Percentiles rank a stretch among this genome's conserved stretches.
Evolutionary conservation across 2,329 filamentous ascomycete species (phyloP).

Genomic region (Sclerotiophoma versabilis): DNA sequence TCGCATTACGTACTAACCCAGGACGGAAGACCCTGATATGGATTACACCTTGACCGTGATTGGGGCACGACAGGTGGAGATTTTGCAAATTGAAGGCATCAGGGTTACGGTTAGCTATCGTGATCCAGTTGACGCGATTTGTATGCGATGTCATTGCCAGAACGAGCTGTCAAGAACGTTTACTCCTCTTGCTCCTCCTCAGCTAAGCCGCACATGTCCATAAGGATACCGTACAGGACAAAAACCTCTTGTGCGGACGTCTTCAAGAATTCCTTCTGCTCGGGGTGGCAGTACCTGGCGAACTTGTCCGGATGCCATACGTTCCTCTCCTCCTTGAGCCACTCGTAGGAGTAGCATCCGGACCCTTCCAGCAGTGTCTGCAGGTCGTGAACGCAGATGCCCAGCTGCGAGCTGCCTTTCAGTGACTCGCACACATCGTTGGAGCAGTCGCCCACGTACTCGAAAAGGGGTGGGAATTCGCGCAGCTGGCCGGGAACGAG

Average conservation of each 20-base stretch:
- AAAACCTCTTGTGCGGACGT: conserved; percentile 38
- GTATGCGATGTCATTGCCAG: background rate
- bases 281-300: conserved; percentile 32
- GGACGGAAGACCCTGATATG: conserved; percentile 13
- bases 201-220: conserved; percentile 24
- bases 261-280: conserved; percentile 31
- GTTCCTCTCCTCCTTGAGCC: conserved; percentile 38
- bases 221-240: conserved; percentile 37
- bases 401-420: conserved; percentile 26
- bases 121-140: background rate
- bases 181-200: background rate
- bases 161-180: background rate
- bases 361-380: conserved; percentile 35
- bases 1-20: conserved; percentile 31
- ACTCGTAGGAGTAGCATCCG: conserved; percentile 28
- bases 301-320: conserved; percentile 47
- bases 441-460: conserved; percentile 32
- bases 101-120: background rate
- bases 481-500: conserved; percentile 24
- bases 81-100: background rate
- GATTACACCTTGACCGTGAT: background rate
- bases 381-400: conserved; percentile 42
- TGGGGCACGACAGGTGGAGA: background rate
- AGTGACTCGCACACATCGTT: conserved; percentile 24
- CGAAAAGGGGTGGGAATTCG: conserved; percentile 28